Evolutionary conservation across 768 basidiomycete genomes (phyloP), one percentile per base, ranked within the genome.

Genomic region (Suillus alpinus): DNA sequence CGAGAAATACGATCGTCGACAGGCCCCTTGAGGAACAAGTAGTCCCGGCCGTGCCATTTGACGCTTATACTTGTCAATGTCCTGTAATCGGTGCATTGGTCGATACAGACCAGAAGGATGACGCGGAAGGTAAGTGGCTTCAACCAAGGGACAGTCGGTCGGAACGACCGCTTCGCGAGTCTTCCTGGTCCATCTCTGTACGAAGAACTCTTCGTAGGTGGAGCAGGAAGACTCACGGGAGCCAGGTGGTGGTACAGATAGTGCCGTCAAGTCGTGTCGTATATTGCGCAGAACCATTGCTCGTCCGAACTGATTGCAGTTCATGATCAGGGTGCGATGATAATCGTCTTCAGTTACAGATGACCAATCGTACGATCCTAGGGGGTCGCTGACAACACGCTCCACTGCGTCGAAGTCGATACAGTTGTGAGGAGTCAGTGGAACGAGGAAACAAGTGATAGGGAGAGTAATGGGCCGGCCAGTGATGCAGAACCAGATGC

Each of bases 361-460:
- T 18, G 73, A 75, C 89, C 89, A 91, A 65, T 90, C 79, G 29
- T 71, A 69, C 20, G 69, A 76, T 12, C 88, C 87, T 12, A 68
- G 72, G 1, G 84, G 85, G 51, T 82, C 73, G 6, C 73, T 60
- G 52, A 89, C 70, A 10, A 87, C 72, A 9, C 69, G 68, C 32
- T 81, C 69, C 65, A 93, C 87, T 0, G 77, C 78, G 13, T 74
- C 68, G 59, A 83, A 90, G 74, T 94, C 87, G 29, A 86, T 80
- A 47, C 78, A 75, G 20, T 73, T 68, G 32, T 78, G 73, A 44
- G 71, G 67, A n/a, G 76, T 78, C 52, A 94, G 72, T 5, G 89
- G 91, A 26, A 89, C 83, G 40, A 94, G 74, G 70, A 85, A 91
- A 61, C 86, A 80, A 59, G 83, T 83, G 51, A 86, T 75, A 7